Conservation (phyloP, 352 stramenopile species). For the Phytophthora hibernalis region DNA sequence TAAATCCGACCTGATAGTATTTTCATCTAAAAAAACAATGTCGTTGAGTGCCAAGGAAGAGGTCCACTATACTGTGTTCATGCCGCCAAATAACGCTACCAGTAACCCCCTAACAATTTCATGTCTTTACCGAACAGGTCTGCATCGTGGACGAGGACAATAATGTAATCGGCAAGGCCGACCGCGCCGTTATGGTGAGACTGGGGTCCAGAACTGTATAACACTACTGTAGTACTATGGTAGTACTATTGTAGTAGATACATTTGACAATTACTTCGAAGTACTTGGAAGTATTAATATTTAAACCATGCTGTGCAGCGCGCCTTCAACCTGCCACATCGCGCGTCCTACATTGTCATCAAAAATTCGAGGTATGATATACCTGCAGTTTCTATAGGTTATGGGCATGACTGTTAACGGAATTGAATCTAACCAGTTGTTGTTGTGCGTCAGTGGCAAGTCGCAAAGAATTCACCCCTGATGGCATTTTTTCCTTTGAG, state of each 20-base stretch:
- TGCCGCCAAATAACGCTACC: background rate
- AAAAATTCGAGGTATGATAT: constrained; percentile 84
- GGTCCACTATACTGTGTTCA: constrained; percentile 14
- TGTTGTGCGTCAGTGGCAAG: constrained; percentile 55
- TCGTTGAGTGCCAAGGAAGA: constrained; percentile 67
- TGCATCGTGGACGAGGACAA: constrained; percentile 86
- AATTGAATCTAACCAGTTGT: background rate
- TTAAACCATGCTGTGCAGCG: no score
- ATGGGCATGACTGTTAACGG: background rate
- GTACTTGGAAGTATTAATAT: no score
- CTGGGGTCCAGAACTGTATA: no score
- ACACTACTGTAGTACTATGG: no score
- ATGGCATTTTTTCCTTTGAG: constrained; percentile 83
- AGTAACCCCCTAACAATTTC: background rate
- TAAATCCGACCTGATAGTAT: no score
- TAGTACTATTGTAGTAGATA: no score
- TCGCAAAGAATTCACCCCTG: constrained; percentile 74
- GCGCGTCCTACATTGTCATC: constrained; percentile 89
- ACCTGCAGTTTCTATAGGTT: background rate
- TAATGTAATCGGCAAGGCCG: constrained; percentile 83
- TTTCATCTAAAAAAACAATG: constrained; percentile 23
- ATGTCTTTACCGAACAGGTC: constrained; percentile 54
- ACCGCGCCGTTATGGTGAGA: constrained; percentile 81
- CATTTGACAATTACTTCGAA: no score
- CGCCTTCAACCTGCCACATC: constrained; percentile 80